phyloP scores from a whole-genome alignment of 805 yeast species.

The Myxozyma mucilagina region DNA sequence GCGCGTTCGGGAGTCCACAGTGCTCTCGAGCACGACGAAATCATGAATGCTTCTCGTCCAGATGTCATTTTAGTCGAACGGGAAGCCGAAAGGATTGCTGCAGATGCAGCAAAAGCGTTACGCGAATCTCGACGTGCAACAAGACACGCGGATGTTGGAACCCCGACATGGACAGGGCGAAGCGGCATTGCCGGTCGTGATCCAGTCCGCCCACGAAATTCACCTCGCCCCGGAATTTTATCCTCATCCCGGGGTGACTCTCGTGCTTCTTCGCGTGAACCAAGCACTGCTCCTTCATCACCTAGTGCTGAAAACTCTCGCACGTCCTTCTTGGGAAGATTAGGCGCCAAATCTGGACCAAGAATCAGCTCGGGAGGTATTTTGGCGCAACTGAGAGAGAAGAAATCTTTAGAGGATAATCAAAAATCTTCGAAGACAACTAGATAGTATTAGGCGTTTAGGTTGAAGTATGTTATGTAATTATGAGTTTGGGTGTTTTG shows the following conservation, averaged over 20 bases:
- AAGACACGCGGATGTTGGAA: slow-evolving; percentile 56
- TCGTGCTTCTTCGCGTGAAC: background rate
- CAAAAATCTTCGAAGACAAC: background rate
- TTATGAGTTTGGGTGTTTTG: no score
- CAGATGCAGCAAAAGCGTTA: slow-evolving; percentile 61
- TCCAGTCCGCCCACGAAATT: background rate
- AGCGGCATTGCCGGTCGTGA: slow-evolving; percentile 56
- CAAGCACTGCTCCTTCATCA: background rate
- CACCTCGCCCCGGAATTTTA: background rate
- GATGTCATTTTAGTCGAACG: slow-evolving; percentile 57
- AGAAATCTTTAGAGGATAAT: background rate
- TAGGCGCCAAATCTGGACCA: background rate
- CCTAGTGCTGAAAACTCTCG: background rate
- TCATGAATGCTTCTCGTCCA: slow-evolving; percentile 58
- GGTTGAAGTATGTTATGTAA: background rate
- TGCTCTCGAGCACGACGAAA: slow-evolving; percentile 74
- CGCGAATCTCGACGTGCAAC: slow-evolving; percentile 60
- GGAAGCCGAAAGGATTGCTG: slow-evolving; percentile 62
- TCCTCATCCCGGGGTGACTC: background rate
- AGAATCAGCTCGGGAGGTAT: background rate
- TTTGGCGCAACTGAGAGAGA: background rate
- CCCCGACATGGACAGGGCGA: slow-evolving; percentile 95
- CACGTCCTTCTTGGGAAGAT: background rate
- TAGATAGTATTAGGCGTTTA: background rate
- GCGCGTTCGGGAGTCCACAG: slow-evolving; percentile 71